Conservation (phyloP, 1,139 yeast species). For the Hansenula lynferdii region DNA sequence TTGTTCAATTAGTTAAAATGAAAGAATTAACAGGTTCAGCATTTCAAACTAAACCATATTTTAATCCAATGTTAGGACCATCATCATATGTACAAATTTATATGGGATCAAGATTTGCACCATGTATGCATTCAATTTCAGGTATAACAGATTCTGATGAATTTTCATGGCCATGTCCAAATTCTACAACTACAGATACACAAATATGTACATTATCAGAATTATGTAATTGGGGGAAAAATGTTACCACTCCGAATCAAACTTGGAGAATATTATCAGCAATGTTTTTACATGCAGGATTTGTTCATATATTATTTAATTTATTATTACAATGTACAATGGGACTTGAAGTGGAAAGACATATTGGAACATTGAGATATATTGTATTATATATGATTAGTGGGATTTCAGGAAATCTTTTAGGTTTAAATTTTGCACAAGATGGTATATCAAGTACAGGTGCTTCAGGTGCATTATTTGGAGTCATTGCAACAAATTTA, state of each 20-base stretch:
- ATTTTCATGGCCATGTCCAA: slow-evolving; percentile 62
- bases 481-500: slow-evolving; percentile 60
- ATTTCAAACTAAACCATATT: slow-evolving; percentile 65
- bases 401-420: slow-evolving; percentile 64
- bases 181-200: slow-evolving; percentile 51
- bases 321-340: slow-evolving; percentile 54
- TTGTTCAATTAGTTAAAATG: slow-evolving; percentile 65
- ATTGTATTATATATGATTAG: slow-evolving; percentile 52
- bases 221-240: slow-evolving; percentile 37
- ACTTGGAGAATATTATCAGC: slow-evolving; percentile 72
- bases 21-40: slow-evolving; percentile 59
- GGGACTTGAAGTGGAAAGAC: slow-evolving; percentile 59
- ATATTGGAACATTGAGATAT: slow-evolving; percentile 53
- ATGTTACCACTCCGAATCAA: slow-evolving; percentile 44
- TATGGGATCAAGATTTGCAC: slow-evolving; percentile 69
- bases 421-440: slow-evolving; percentile 73
- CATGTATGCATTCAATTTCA: slow-evolving; percentile 59
- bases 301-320: slow-evolving; percentile 65
- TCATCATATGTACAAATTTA: slow-evolving; percentile 60
- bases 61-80: slow-evolving; percentile 84
- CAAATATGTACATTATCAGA: slow-evolving; percentile 54
- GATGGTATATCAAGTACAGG: slow-evolving; percentile 69
- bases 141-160: slow-evolving; percentile 46
- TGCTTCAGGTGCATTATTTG: slow-evolving; percentile 73
- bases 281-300: slow-evolving; percentile 74